These are phyloP conservation scores for Ascochyta clinopodiicola DNA, from an alignment of 2,329 filamentous ascomycete species.

Conservation along the genomic window DNA sequence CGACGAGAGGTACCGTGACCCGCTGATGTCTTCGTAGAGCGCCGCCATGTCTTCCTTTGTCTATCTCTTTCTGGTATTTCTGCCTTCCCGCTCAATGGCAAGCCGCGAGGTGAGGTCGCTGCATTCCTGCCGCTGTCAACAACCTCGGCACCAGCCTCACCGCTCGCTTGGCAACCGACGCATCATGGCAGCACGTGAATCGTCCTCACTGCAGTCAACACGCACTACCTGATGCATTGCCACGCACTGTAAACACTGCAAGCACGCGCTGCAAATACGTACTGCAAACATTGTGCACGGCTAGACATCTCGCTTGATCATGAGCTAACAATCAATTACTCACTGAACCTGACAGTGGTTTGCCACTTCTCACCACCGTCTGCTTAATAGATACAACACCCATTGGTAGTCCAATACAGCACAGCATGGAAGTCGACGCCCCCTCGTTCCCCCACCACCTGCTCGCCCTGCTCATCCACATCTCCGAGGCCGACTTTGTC, in stretches of 20 bases:
- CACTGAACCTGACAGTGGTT: background rate
- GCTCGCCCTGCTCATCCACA: conserved; percentile 62
- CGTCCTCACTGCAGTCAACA: no score
- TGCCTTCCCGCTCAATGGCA: no score
- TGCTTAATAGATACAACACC: background rate
- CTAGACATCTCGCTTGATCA: conserved; percentile 12
- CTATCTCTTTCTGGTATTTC: background rate
- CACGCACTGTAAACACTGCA: background rate
- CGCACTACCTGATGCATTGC: no score
- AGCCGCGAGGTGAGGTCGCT: background rate
- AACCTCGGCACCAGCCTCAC: conserved; percentile 16
- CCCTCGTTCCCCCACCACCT: conserved; percentile 58
- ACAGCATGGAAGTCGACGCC: conserved; percentile 63
- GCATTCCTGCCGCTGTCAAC: conserved; percentile 15
- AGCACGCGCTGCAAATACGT: no score
- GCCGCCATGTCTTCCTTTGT: conserved; percentile 46
- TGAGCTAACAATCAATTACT: conserved; percentile 17
- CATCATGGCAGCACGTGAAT: no score
- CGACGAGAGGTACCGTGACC: conserved; percentile 66
- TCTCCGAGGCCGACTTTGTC: conserved; percentile 67
- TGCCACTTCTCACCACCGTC: no score
- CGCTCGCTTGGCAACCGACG: background rate
- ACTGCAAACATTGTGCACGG: background rate
- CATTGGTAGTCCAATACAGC: background rate
- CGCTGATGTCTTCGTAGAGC: conserved; percentile 59